Evolutionary conservation across 2,329 filamentous ascomycete genomes (phyloP).

Genomic region (Nakataea oryzae): DNA sequence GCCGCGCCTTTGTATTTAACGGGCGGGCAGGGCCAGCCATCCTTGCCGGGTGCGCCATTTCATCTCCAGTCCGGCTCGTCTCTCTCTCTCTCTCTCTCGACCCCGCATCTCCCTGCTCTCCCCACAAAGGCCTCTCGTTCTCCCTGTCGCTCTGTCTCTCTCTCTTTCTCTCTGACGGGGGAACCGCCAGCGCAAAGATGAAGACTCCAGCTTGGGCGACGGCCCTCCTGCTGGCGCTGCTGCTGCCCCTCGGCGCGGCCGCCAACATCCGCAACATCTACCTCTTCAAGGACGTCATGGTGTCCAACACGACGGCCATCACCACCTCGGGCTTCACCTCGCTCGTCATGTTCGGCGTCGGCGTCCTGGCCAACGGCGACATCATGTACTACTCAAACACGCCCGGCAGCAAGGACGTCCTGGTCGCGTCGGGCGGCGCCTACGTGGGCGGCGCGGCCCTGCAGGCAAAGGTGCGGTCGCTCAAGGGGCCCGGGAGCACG

Average conservation of each 20-base stretch:
- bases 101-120: no score
- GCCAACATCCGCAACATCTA: conserved; percentile 19
- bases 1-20: neutral
- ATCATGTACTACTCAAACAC: conserved; percentile 35
- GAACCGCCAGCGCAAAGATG: neutral
- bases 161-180: neutral
- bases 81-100: neutral
- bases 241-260: neutral
- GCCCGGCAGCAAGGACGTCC: conserved; percentile 21
- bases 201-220: neutral
- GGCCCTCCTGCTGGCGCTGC: neutral
- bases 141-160: neutral
- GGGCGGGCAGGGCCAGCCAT: neutral
- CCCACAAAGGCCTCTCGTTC: no score
- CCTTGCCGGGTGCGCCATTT: no score
- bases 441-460: conserved; percentile 39
- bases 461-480: conserved; percentile 2
- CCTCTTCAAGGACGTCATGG: conserved; percentile 32
- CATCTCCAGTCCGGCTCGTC: neutral
- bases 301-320: conserved; percentile 29
- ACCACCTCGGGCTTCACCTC: conserved; percentile 30
- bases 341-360: conserved; percentile 32
- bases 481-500: conserved; percentile 12
- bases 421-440: conserved; percentile 24
- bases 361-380: conserved; percentile 27